Evolutionary conservation across 1,284 basidiomycete genomes (phyloP).

Genomic region (Heterobasidion annosum): DNA sequence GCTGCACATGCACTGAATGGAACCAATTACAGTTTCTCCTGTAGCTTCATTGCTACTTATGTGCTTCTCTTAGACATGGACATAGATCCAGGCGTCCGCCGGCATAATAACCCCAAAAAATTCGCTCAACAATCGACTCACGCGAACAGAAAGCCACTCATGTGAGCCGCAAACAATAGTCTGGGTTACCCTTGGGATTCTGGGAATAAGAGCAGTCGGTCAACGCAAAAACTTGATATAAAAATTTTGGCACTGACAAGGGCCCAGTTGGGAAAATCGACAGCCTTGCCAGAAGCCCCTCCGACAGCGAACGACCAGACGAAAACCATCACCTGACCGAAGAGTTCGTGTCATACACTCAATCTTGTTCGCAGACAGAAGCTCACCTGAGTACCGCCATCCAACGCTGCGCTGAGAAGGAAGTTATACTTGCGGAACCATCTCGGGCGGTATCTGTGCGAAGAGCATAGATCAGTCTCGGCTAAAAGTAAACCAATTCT

Average conservation of each 20-base stretch:
- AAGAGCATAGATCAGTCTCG: not conserved
- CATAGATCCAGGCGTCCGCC: not conserved
- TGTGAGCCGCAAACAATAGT: not conserved
- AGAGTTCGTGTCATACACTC: too few relatives aligned
- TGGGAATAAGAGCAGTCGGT: not conserved
- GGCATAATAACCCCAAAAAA: not conserved
- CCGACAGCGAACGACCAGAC: conserved; percentile 46
- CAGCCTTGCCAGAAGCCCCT: conserved; percentile 35
- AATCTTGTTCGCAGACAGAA: too few relatives aligned
- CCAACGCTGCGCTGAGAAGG: conserved; percentile 37
- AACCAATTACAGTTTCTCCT: not conserved
- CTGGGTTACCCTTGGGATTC: not conserved
- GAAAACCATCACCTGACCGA: conserved; percentile 33
- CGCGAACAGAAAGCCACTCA: not conserved
- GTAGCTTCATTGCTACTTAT: not conserved
- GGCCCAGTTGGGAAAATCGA: conserved; percentile 27
- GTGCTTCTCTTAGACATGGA: not conserved
- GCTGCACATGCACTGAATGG: not conserved
- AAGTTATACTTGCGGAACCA: conserved; percentile 42
- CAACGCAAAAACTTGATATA: not conserved
- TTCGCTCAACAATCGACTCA: not conserved
- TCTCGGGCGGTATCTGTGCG: not conserved
- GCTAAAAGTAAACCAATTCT: too few relatives aligned
- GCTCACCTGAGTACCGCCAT: conserved; percentile 35
- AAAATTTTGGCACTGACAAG: not conserved